Percentiles rank a stretch among this genome's conserved stretches.
These are phyloP conservation scores for Lepidium campestre DNA, from an alignment of 441 rosid species.

Conservation along the genomic window DNA sequence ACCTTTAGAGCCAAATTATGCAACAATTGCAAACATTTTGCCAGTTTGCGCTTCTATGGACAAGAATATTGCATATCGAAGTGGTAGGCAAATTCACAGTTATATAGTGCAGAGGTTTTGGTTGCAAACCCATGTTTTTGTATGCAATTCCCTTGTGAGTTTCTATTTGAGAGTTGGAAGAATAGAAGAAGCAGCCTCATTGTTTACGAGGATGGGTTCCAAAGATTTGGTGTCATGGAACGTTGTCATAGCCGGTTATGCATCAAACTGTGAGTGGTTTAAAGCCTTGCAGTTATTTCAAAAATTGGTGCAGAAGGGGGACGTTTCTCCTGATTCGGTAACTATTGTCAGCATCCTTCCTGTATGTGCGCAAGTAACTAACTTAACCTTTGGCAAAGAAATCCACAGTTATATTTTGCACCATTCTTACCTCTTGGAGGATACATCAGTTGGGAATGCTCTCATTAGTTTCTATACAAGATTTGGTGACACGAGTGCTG, in stretches of 20 bases:
- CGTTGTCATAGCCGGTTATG: constrained; percentile 66
- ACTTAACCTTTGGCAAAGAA: constrained; percentile 47
- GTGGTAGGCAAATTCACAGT: constrained; percentile 66
- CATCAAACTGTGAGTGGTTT: constrained; percentile 50
- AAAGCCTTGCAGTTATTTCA: constrained; percentile 54
- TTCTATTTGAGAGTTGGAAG: constrained; percentile 58
- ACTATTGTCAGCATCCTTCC: constrained; percentile 64
- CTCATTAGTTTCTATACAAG: constrained; percentile 63
- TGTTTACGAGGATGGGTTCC: constrained; percentile 52
- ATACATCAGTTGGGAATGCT: constrained; percentile 62
- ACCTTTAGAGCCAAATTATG: constrained; percentile 45
- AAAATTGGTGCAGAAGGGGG: constrained; percentile 36
- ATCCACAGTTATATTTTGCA: constrained; percentile 57
- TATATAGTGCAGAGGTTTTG: constrained; percentile 47
- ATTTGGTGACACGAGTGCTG: constrained; percentile 43
- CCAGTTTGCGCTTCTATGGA: constrained; percentile 56
- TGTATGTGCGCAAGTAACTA: constrained; percentile 47
- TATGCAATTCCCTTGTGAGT: constrained; percentile 71
- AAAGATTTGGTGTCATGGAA: constrained; percentile 91
- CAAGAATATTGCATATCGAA: constrained; percentile 28
- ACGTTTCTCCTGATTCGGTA: constrained; percentile 45
- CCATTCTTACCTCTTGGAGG: constrained; percentile 40
- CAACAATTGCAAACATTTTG: constrained; percentile 52
- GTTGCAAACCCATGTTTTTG: constrained; percentile 42
- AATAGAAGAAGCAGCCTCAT: constrained; percentile 45